Evolutionary conservation across 2,329 filamentous ascomycete species (phyloP).

Genomic region (Phialocephala sp.): DNA sequence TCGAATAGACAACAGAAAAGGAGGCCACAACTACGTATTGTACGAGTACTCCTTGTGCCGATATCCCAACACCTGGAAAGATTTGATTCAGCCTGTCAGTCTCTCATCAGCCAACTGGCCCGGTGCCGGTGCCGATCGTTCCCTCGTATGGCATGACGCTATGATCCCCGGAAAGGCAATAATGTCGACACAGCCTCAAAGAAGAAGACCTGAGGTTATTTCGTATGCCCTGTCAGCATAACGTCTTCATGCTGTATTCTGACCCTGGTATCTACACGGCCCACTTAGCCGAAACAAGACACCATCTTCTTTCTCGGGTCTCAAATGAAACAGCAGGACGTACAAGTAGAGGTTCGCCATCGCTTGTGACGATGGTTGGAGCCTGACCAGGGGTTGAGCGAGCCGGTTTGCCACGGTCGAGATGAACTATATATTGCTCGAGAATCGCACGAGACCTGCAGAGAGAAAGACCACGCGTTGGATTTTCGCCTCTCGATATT

Average conservation of each 20-base stretch:
- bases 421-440: not conserved
- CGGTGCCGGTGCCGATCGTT: not conserved
- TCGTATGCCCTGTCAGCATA: not conserved
- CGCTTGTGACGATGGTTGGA: not conserved
- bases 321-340: not conserved
- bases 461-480: too few relatives aligned
- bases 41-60: not conserved
- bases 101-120: not conserved
- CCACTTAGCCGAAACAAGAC: not conserved
- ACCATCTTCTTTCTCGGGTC: not conserved
- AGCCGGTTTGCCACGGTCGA: not conserved
- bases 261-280: not conserved
- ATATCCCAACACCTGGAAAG: not conserved
- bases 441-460: not conserved
- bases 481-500: not conserved
- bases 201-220: not conserved
- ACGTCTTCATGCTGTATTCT: not conserved
- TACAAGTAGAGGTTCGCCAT: not conserved
- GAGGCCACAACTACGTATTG: not conserved
- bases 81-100: not conserved
- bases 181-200: slow-evolving; percentile 6
- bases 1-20: not conserved
- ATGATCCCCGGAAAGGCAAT: not conserved
- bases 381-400: too few relatives aligned
- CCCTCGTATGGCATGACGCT: not conserved